Evolutionary conservation across 352 stramenopile species (phyloP), one percentile per base, ranked within the genome.

Genomic region (Phytophthora cajani): DNA sequence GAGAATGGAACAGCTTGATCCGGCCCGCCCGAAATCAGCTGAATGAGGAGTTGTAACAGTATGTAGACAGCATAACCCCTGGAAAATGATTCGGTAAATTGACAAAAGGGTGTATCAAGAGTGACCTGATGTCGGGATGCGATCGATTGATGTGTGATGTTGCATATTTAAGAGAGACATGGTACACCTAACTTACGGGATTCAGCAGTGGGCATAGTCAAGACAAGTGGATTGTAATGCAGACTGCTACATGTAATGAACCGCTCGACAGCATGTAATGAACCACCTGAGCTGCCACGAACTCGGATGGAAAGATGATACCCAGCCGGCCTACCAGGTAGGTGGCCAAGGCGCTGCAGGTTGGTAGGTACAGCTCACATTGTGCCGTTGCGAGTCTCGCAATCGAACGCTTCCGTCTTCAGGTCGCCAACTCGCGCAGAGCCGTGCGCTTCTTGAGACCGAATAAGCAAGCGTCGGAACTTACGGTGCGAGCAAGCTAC

Each of bases 401-500:
- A 71, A 71, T 71, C 64, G 64, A 71, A 52, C 14, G 7, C 46
- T 25, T 25, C 58, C 10, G 19, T 36, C 23, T 17, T 16, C 8
- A 55, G 23, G 17, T 19, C n/a, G 21, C n/a, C 10, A 52, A n/a
- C 19, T 12, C 16, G 49, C 33, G 46, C 64, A 65, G 49, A 66
- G 56, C 57, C 64, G 56, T 61, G 64, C 55, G 47, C 21, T 10
- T 54, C 52, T 66, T 19, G 21, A 23, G 14, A 25, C 5, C 40
- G 62, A 69, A 63, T 69, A 69, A 69, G 60, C 60, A 53, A 53
- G 56, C 56, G 64, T 71, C 64, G 64, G 56, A 71, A 70, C 25
- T 32, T 42, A 42, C 36, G 11, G 36, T 16, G 14, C 36, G n/a
- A 42, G 33, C 12, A 40, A 10, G 12, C 10, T 40, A 40, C 17